phyloP scores from a whole-genome alignment of 2,329 filamentous ascomycete species.

The Penicillium freii region DNA sequence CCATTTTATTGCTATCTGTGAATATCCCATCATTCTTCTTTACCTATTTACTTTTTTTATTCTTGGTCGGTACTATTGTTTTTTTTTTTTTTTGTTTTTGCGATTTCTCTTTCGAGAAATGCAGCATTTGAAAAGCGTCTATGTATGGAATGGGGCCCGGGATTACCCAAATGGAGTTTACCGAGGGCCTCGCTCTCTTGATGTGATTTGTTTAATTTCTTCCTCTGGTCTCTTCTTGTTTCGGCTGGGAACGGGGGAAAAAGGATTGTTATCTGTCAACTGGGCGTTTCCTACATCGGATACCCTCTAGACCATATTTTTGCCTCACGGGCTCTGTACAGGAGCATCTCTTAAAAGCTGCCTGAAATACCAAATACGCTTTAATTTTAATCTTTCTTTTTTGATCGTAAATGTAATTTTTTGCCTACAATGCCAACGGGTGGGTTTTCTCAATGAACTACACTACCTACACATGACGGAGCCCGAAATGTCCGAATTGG shows the following conservation, averaged over 20 bases:
- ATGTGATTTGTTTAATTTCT: slow-evolving; percentile 12
- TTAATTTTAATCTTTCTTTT: background rate
- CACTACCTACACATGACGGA: no score
- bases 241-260: background rate
- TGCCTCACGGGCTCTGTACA: slow-evolving; percentile 24
- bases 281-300: slow-evolving; percentile 1
- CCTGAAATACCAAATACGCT: slow-evolving; percentile 21
- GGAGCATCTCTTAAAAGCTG: slow-evolving; percentile 15
- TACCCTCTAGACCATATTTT: slow-evolving; percentile 8
- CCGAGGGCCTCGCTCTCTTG: slow-evolving; percentile 6
- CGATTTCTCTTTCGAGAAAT: slow-evolving; percentile 7
- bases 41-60: slow-evolving; percentile 5
- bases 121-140: slow-evolving; percentile 24
- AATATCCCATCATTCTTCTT: slow-evolving; percentile 17
- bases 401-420: background rate
- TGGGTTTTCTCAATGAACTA: background rate
- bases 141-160: slow-evolving; percentile 16
- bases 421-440: background rate
- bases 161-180: slow-evolving; percentile 21
- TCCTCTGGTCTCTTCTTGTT: slow-evolving; percentile 7
- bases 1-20: slow-evolving; percentile 17
- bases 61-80: slow-evolving; percentile 18
- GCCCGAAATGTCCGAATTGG: background rate
- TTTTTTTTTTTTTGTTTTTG: slow-evolving; percentile 11
- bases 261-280: slow-evolving; percentile 9